Conservation (phyloP, 2,329 filamentous ascomycete genomes). For the Ceratocystis harringtonii region DNA sequence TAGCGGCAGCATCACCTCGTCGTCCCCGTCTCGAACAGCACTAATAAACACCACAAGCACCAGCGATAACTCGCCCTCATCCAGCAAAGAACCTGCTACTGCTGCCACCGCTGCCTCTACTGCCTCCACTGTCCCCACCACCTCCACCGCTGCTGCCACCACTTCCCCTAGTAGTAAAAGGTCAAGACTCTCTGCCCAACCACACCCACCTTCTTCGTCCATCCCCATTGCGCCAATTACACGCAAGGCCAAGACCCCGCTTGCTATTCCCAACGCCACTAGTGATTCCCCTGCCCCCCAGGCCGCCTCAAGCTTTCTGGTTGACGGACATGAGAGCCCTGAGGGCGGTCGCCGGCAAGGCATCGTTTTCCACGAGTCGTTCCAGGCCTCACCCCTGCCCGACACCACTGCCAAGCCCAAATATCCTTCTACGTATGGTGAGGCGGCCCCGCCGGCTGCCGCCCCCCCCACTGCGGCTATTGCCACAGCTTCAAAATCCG, state of each 20-base stretch:
- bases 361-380: slow-evolving; percentile 44
- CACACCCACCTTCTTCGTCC: not conserved
- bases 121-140: not conserved
- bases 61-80: not conserved
- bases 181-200: not conserved
- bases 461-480: not conserved
- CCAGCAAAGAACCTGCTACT: not conserved
- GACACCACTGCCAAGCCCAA: not conserved
- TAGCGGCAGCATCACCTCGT: slow-evolving; percentile 4
- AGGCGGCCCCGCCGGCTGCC: slow-evolving; percentile 19
- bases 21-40: slow-evolving; percentile 11
- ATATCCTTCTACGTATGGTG: slow-evolving; percentile 24
- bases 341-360: slow-evolving; percentile 38
- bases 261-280: not conserved
- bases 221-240: not conserved
- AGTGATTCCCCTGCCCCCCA: not conserved
- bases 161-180: not conserved
- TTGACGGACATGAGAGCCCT: slow-evolving; percentile 20
- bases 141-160: not conserved
- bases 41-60: not conserved
- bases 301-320: not conserved
- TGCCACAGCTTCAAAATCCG: slow-evolving; percentile 7
- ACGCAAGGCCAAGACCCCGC: slow-evolving; percentile 1
- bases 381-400: slow-evolving; percentile 36
- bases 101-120: not conserved